Base-by-base conservation (phyloP, 345 rosid species). In the Chamaenerion angustifolium region DNA sequence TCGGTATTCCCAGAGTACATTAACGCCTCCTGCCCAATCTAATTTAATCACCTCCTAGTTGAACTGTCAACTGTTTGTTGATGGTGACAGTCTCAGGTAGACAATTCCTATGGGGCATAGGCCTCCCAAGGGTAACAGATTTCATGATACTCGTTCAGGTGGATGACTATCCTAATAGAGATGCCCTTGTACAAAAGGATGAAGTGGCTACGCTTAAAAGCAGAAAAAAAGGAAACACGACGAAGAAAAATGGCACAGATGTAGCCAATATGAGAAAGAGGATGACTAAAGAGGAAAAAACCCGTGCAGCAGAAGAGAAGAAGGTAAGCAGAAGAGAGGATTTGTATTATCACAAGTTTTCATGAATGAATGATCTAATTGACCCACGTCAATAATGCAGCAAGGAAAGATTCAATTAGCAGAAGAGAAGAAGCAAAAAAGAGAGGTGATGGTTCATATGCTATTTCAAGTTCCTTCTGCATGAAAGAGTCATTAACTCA, bases 371-470 rank as follows among this genome's bases (percentile, higher is more conserved):
- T 25, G 48, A 40, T 8, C 16, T 50, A 35, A 50, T 18, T n/a
- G 15, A 8, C 19, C 11, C 10, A 49, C n/a, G 12, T 31, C 12
- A 1, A 50, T 50, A 19, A 15, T 31, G 43, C 54, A 50, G 54
- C 43, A 50, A 50, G 82, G 73, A 43, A 76, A 73, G 51, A 55
- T 45, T 59, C 80, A 14, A 51, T 59, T 67, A 15, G 65, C 68
- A 73, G 94, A 84, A 68, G 93, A 84, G 70, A 79, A 79, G 68
- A 92, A 82, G 70, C 74, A 41, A 21, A 78, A 76, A 72, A 84
- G 70, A 78, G 89, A 84, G 70, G 98, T 71, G 57, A 69, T 66
- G 8, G 37, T 46, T 42, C 37, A 31, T n/a, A 11, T 15, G 27
- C 40, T 41, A 11, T 18, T 60, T 11, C 23, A 5, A 19, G n/a